Evolutionary conservation across 2,329 filamentous ascomycete species (phyloP).

Genomic region (Fusarium subtropicale): DNA sequence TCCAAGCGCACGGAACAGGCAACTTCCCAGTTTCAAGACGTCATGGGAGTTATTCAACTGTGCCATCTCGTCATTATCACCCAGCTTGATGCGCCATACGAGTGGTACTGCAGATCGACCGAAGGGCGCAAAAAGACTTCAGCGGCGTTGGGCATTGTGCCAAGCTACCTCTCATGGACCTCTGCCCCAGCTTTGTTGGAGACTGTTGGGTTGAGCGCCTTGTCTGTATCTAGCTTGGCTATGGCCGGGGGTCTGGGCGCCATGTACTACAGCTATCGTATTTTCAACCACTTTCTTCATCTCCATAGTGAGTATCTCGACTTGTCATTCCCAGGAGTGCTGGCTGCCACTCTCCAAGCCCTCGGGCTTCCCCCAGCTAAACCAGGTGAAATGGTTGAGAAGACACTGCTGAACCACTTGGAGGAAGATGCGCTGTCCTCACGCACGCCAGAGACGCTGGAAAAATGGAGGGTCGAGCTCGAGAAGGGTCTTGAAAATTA

Average conservation of each 20-base stretch:
- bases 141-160: background rate
- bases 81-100: conserved; percentile 8
- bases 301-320: background rate
- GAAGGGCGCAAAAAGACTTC: background rate
- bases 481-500: background rate
- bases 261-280: background rate
- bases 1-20: background rate
- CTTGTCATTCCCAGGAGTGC: background rate
- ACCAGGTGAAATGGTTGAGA: background rate
- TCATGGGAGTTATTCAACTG: background rate
- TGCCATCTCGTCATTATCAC: conserved; percentile 8
- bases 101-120: conserved; percentile 9
- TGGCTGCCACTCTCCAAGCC: background rate
- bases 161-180: background rate
- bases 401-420: background rate
- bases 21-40: background rate
- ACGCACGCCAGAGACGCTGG: background rate
- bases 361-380: background rate
- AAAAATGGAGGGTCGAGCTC: background rate
- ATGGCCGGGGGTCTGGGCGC: background rate
- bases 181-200: background rate
- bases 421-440: background rate
- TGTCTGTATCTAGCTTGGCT: background rate
- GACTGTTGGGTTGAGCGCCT: background rate
- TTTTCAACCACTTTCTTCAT: background rate